Evolutionary conservation across 306 rosid genomes (phyloP).

Genomic region (Cicer cuneatum): DNA sequence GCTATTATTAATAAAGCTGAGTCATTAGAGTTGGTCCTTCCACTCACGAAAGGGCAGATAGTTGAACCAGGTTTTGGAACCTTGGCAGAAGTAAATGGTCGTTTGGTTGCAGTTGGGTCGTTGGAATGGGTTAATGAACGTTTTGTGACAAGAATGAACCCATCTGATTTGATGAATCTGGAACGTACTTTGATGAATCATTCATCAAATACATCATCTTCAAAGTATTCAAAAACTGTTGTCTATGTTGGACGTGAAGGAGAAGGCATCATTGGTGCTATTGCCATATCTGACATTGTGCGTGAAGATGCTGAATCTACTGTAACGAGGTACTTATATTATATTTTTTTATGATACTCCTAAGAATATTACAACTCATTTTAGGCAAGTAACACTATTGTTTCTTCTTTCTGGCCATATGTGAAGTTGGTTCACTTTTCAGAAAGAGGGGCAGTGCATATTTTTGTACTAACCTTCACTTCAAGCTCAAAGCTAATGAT

Average conservation of each 20-base stretch:
- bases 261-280: conserved; percentile 88
- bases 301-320: conserved; percentile 87
- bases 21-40: conserved; percentile 71
- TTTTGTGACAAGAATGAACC: conserved; percentile 59
- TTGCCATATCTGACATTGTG: conserved; percentile 82
- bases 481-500: conserved; percentile 22
- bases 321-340: conserved; percentile 60
- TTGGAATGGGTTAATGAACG: conserved; percentile 78
- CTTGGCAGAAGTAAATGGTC: conserved; percentile 81
- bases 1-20: conserved; percentile 83
- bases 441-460: conserved; percentile 28
- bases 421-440: conserved; percentile 17
- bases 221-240: conserved; percentile 78
- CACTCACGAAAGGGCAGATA: conserved; percentile 75
- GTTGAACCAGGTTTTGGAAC: conserved; percentile 97
- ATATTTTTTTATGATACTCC: background rate
- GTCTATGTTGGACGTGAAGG: conserved; percentile 96
- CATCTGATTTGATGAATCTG: conserved; percentile 60
- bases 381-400: conserved; percentile 31
- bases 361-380: conserved; percentile 22
- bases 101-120: conserved; percentile 85
- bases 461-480: conserved; percentile 30
- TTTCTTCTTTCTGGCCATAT: conserved; percentile 40
- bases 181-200: conserved; percentile 60
- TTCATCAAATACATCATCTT: conserved; percentile 56